Conservation (phyloP, 108 stramenopile genomes). For the Tribonema minus region DNA sequence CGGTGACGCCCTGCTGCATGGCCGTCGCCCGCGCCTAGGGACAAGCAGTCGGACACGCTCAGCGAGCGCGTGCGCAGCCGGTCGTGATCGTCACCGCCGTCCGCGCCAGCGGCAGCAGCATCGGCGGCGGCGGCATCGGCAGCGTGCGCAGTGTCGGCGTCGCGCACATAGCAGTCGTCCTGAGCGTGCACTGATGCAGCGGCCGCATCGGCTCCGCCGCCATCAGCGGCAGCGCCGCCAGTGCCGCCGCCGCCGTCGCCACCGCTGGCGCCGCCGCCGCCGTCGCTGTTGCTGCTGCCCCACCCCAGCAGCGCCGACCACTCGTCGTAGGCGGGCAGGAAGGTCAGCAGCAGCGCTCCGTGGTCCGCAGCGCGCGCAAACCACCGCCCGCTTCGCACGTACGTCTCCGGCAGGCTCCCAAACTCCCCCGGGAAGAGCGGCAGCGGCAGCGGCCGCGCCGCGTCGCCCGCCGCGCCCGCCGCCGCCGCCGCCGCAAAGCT, state of each 20-base stretch:
- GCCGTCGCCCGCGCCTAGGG: too few species aligned
- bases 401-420: slow-evolving; percentile 11
- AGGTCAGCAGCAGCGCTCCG: slow-evolving; percentile 27
- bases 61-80: neutral
- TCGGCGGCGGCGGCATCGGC: neutral
- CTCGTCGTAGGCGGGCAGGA: slow-evolving; percentile 8
- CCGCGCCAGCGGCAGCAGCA: neutral
- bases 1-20: too few species aligned
- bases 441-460: neutral
- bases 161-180: too few species aligned
- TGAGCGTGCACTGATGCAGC: neutral
- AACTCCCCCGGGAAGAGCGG: slow-evolving; percentile 6
- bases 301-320: slow-evolving; percentile 12
- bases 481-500: neutral
- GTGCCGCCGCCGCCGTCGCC: neutral
- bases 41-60: neutral
- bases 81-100: neutral
- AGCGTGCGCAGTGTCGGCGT: neutral
- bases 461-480: neutral
- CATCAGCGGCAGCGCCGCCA: neutral
- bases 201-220: neutral
- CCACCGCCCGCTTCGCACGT: slow-evolving; percentile 18
- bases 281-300: neutral
- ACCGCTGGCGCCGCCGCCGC: neutral
- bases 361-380: slow-evolving; percentile 5